A percentile compares a stretch with the other conserved stretches of the same genome.
phyloP scores from a whole-genome alignment of 2,329 filamentous ascomycete species.

The Aspergillus sp. region DNA sequence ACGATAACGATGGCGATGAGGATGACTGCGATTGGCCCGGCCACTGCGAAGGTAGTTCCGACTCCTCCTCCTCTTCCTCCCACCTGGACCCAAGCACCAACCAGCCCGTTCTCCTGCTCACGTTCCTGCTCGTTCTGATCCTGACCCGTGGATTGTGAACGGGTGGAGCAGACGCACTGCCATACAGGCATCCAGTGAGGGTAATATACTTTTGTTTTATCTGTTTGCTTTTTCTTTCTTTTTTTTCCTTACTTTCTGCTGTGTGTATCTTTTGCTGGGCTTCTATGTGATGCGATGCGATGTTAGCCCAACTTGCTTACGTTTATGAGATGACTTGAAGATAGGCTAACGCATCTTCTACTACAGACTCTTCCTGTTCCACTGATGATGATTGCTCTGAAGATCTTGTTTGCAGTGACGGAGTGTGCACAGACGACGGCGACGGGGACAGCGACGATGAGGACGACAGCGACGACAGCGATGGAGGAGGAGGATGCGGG shows the following conservation, averaged over 20 bases:
- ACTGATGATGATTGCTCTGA: conserved; percentile 23
- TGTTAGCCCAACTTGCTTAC: no score
- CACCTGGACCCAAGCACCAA: background rate
- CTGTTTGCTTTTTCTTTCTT: background rate
- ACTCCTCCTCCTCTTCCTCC: background rate
- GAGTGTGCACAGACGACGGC: background rate
- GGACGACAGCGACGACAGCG: background rate
- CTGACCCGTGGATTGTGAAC: background rate
- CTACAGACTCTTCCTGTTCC: conserved; percentile 12
- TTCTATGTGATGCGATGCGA: no score
- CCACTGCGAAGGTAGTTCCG: conserved; percentile 26
- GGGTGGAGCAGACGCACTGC: no score
- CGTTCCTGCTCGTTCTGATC: background rate
- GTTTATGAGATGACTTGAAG: no score
- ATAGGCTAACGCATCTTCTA: background rate
- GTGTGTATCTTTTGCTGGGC: background rate
- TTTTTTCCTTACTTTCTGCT: background rate
- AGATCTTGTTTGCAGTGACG: conserved; percentile 13
- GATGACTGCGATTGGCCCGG: conserved; percentile 21
- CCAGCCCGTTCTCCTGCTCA: background rate
- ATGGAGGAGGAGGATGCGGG: background rate
- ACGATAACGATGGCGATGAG: background rate
- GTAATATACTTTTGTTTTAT: background rate
- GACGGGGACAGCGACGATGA: background rate
- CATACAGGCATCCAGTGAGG: no score